Base-by-base conservation (phyloP, 495 filamentous ascomycete genomes). In the Lasiosphaeria miniovina region DNA sequence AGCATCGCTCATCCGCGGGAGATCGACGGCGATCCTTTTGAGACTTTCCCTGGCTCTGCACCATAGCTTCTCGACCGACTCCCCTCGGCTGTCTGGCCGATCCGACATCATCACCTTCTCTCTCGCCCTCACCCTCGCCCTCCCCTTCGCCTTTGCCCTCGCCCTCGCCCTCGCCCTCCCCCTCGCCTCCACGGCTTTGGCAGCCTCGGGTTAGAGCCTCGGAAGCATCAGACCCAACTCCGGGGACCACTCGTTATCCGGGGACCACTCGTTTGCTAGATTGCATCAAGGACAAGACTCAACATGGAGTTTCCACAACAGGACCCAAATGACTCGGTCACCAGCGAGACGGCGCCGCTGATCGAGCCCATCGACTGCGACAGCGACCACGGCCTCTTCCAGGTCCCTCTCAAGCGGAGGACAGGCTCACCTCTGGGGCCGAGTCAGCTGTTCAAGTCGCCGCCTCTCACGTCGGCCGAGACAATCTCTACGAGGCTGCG, bases 261-360 rank as follows among this genome's bases (percentile, higher is more conserved):
- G 12, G 4, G 11, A 45, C 6, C 11, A 4, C 8, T 6, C 38
- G 14, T 17, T 12, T 14, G 14, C 15, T 49, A 45, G 0, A 5
- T 24, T 24, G 24, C 24, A 24, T 0, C n/a, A 24, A 11, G 14
- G 7, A 24, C 8, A 5, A 7, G 3, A 14, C 33, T 4, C 4
- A 41, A 5, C 3, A 64, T 65, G 56, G 63, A 55, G n/a, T 62
- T 57, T 41, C 58, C 40, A 49, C 55, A 36, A 7, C 57, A 56
- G 34, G 60, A 59, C 40, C 32, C 17, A n/a, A 35, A 53, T 7
- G 11, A 6, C 5, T 65, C 56, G 38, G 38, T 61, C 62, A 65
- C 62, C 38, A 65, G 63, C 59, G 63, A 65, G 40, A 59, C 63
- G 38, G 59, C 63, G 10, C 63, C 63, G 24, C 53, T 65, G 9